A percentile compares a stretch with the other conserved stretches of the same genome.
Evolutionary conservation across 371 early-diverging fungal genomes (phyloP).

Genomic region (Mortierella sp.): DNA sequence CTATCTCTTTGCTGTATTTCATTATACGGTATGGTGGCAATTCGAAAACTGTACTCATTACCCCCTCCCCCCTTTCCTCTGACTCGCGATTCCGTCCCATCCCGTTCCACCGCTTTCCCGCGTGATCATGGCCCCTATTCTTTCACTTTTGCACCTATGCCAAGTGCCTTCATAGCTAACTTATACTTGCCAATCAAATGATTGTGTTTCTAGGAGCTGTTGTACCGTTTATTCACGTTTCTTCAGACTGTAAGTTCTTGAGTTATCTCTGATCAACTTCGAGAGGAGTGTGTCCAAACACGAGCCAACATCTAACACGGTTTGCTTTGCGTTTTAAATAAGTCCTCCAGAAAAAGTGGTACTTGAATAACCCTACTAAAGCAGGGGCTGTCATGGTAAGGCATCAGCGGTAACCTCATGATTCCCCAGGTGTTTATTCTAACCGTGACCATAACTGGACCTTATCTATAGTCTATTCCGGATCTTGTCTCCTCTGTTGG

Average conservation of each 20-base stretch:
- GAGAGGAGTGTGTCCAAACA: neutral
- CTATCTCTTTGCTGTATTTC: constrained; percentile 48
- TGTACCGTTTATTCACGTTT: constrained; percentile 59
- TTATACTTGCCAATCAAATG: neutral
- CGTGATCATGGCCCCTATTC: neutral
- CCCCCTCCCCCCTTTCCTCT: neutral
- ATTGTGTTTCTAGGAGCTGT: constrained; percentile 48
- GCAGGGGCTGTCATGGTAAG: constrained; percentile 65
- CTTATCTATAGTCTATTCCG: constrained; percentile 59
- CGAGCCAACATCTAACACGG: neutral
- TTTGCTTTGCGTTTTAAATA: neutral
- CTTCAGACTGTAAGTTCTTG: constrained; percentile 57
- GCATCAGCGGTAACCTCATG: too few species aligned
- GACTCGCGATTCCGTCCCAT: neutral
- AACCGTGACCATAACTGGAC: neutral
- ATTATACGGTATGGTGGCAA: constrained; percentile 44
- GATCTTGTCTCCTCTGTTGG: constrained; percentile 69
- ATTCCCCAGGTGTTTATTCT: neutral
- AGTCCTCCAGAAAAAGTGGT: constrained; percentile 67
- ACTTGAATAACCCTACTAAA: constrained; percentile 55
- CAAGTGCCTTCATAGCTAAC: neutral
- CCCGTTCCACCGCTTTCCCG: neutral
- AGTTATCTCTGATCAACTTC: neutral
- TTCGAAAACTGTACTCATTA: neutral
- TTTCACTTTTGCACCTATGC: too few species aligned